These are phyloP conservation scores for Crotalaria pallida DNA, from an alignment of 306 rosid species.

Conservation along the genomic window DNA sequence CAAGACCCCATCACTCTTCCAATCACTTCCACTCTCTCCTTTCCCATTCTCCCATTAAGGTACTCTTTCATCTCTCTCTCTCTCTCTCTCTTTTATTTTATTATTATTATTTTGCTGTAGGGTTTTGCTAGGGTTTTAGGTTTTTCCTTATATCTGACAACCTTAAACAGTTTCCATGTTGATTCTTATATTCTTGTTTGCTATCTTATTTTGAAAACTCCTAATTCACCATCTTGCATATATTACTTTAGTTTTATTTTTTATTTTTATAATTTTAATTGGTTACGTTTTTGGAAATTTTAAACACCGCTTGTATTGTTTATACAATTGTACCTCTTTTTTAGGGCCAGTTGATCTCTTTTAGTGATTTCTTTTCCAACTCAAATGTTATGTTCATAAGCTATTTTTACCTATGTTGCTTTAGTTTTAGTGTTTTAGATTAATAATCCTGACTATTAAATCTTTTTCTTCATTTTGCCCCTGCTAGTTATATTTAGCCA, in stretches of 20 bases:
- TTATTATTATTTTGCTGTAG: background rate
- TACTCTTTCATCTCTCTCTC: background rate
- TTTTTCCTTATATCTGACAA: background rate
- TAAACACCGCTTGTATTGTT: too few relatives aligned
- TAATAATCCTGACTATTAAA: background rate
- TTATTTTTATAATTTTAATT: background rate
- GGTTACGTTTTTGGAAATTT: background rate
- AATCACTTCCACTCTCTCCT: conserved; percentile 38
- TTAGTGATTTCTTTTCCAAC: too few relatives aligned
- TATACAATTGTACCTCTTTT: too few relatives aligned
- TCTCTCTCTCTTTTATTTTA: background rate
- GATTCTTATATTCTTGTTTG: background rate
- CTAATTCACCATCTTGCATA: background rate
- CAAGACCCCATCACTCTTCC: conserved; percentile 18
- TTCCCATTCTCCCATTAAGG: conserved; percentile 34
- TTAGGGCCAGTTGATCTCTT: too few relatives aligned
- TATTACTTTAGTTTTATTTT: background rate
- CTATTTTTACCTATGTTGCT: too few relatives aligned
- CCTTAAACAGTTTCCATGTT: background rate
- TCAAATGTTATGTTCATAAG: background rate
- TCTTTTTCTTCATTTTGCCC: background rate
- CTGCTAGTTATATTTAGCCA: background rate
- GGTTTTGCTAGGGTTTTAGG: conserved; percentile 67
- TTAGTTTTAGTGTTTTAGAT: background rate
- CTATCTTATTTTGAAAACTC: background rate